phyloP scores from a whole-genome alignment of 2,329 filamentous ascomycete genomes.

The Aspergillus fischeri region DNA sequence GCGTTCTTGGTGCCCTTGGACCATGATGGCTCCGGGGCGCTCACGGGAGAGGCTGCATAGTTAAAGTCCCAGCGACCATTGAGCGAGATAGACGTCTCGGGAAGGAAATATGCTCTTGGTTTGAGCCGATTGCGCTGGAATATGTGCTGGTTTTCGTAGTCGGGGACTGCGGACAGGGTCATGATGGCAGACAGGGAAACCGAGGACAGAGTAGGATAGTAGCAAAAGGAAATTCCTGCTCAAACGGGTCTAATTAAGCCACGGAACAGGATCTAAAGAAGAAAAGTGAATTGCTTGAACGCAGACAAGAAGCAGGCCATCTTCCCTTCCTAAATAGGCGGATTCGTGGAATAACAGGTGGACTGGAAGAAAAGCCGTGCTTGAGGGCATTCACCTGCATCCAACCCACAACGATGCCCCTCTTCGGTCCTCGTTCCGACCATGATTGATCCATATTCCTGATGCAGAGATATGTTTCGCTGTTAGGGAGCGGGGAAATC shows the following conservation, averaged over 20 bases:
- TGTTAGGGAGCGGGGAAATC: not conserved
- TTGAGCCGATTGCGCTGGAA: constrained; percentile 53
- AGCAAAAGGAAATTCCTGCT: not conserved
- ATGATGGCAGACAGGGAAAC: not conserved
- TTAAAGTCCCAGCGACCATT: constrained; percentile 59
- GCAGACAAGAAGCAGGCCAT: not conserved
- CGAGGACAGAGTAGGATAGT: not conserved
- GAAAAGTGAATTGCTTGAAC: not conserved
- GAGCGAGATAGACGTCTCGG: constrained; percentile 42
- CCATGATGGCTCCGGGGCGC: constrained; percentile 44
- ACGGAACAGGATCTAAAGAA: not conserved
- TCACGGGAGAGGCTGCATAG: constrained; percentile 17
- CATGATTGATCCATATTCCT: not conserved
- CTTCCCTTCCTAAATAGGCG: not conserved
- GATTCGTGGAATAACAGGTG: not conserved
- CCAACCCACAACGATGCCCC: not conserved
- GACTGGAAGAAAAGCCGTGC: not conserved
- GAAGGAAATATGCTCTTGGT: constrained; percentile 51
- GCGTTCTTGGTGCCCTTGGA: constrained; percentile 45
- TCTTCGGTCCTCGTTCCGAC: not conserved
- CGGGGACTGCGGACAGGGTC: not conserved
- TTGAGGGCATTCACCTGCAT: not conserved
- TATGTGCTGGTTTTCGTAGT: constrained; percentile 26
- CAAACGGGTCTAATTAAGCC: not conserved
- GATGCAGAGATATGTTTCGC: not conserved